Evolutionary conservation across 768 basidiomycete species (phyloP).

Genomic region (Russula griseocarnosa): DNA sequence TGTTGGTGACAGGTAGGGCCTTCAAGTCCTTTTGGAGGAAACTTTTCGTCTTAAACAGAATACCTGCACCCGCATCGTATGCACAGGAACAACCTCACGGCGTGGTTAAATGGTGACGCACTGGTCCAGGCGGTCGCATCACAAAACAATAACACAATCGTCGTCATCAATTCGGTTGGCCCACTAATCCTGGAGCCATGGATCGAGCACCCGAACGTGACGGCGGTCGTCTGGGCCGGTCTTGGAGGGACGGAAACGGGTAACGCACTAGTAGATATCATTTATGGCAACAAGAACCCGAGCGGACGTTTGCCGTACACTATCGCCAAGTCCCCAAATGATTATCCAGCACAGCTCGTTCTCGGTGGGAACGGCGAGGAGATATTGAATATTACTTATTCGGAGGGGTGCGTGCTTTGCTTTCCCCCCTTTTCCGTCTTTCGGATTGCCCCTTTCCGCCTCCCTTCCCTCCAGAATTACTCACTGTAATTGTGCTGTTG

Average conservation of each 20-base stretch:
- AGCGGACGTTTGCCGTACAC: conserved; percentile 64
- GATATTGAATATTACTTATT: conserved; percentile 55
- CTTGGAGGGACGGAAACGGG: conserved; percentile 61
- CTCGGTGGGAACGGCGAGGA: conserved; percentile 31
- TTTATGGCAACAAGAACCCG: conserved; percentile 76
- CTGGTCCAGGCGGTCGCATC: conserved; percentile 56
- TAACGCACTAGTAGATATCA: conserved; percentile 68
- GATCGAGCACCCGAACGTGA: conserved; percentile 72
- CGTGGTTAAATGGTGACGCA: conserved; percentile 38
- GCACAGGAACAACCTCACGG: conserved; percentile 37
- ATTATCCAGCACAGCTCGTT: conserved; percentile 47
- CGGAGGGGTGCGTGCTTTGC: conserved; percentile 42
- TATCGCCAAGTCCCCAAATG: conserved; percentile 55
- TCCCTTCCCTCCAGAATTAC: no score
- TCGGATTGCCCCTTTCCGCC: conserved; percentile 11
- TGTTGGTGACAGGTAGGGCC: conserved; percentile 50
- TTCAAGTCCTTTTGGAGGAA: neutral
- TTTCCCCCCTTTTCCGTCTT: neutral
- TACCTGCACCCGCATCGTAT: neutral
- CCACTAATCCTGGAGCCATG: conserved; percentile 65
- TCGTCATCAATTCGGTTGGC: conserved; percentile 75
- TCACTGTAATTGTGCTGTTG: neutral
- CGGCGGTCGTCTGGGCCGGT: conserved; percentile 51
- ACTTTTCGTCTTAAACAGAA: no score
- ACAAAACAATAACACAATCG: conserved; percentile 71